These are phyloP conservation scores for Leccinum fuscescens DNA, from an alignment of 1,284 basidiomycete species.

Conservation along the genomic window DNA sequence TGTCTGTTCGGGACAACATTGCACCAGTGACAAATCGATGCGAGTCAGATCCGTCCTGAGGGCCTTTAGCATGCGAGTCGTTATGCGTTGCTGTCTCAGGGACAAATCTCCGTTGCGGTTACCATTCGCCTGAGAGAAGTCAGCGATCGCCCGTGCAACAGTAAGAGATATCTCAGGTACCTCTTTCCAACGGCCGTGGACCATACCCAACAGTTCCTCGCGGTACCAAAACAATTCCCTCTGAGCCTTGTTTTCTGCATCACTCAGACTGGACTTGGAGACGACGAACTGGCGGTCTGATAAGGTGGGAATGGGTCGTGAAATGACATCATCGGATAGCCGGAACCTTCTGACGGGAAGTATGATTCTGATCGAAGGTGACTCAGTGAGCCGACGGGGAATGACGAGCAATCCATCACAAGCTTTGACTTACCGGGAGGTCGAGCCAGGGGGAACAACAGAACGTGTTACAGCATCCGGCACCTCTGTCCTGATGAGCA, in stretches of 20 bases:
- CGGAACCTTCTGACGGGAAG: conserved; percentile 74
- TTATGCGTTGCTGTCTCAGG: conserved; percentile 73
- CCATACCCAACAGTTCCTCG: conserved; percentile 72
- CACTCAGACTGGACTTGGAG: conserved; percentile 64
- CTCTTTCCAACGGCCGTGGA: conserved; percentile 82
- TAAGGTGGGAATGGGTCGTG: conserved; percentile 76
- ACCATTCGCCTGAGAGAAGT: conserved; percentile 61
- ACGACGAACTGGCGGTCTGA: conserved; percentile 93
- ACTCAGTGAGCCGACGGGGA: conserved; percentile 6
- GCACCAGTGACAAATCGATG: conserved; percentile 57
- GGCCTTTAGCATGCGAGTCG: conserved; percentile 71
- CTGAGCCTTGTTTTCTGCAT: conserved; percentile 58
- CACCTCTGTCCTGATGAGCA: conserved; percentile 34
- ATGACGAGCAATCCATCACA: conserved; percentile 2
- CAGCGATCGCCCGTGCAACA: conserved; percentile 1
- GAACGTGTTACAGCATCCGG: conserved; percentile 48
- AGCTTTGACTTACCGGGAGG: conserved; percentile 57
- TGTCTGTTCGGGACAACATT: conserved; percentile 33
- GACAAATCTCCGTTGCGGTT: conserved; percentile 72
- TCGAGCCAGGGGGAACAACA: conserved; percentile 81
- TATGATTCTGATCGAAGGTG: conserved; percentile 54
- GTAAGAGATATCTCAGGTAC: conserved; percentile 36
- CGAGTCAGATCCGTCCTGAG: conserved; percentile 63
- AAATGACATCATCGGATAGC: conserved; percentile 56
- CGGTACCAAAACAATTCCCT: conserved; percentile 92